Conservation (phyloP, 257 asterid genomes). For the Solanum sejunctum region DNA sequence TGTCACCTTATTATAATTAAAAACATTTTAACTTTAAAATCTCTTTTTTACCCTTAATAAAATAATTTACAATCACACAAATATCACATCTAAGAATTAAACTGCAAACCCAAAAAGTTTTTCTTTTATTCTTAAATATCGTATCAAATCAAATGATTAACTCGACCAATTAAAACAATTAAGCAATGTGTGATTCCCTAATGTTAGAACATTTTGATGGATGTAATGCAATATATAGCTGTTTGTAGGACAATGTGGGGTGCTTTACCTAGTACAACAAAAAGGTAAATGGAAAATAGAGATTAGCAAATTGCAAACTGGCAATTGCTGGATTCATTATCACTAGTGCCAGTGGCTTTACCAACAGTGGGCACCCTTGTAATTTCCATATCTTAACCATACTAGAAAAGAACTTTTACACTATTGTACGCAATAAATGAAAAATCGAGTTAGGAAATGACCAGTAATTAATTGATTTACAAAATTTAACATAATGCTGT, state of each 20-base stretch:
- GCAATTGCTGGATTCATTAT: slow-evolving; percentile 83
- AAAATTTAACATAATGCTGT: not conserved
- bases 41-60: too few species aligned
- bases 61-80: too few species aligned
- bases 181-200: not conserved
- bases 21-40: too few species aligned
- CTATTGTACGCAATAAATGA: not conserved
- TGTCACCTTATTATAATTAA: too few species aligned
- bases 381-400: not conserved
- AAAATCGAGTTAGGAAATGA: not conserved
- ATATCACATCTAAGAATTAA: too few species aligned
- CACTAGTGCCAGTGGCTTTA: slow-evolving; percentile 16
- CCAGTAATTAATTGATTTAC: too few species aligned
- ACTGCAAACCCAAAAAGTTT: too few species aligned
- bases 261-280: slow-evolving; percentile 30
- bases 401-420: not conserved
- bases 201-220: not conserved
- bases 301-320: slow-evolving; percentile 31
- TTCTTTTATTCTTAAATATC: too few species aligned
- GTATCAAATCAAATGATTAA: not conserved
- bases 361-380: slow-evolving; percentile 50
- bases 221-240: not conserved
- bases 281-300: slow-evolving; percentile 13
- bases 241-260: slow-evolving; percentile 20
- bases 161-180: not conserved